A percentile compares a stretch with the other conserved stretches of the same genome.
phyloP scores from a whole-genome alignment of 441 rosid species.

The Corymbia citriodora region DNA sequence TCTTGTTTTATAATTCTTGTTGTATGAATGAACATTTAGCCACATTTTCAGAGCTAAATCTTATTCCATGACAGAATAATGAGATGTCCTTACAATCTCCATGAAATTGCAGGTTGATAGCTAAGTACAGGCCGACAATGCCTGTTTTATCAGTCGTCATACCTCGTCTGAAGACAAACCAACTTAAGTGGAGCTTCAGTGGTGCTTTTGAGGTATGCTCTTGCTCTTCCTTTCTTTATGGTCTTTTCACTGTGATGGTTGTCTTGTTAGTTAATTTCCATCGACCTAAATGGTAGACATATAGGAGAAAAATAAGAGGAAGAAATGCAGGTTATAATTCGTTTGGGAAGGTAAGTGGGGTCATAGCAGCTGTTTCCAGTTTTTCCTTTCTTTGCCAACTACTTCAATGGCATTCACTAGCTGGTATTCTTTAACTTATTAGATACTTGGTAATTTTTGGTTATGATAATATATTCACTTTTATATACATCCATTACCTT shows the following conservation, averaged over 20 bases:
- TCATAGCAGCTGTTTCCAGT: neutral
- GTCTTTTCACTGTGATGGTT: neutral
- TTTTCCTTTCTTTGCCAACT: neutral
- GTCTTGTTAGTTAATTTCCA: neutral
- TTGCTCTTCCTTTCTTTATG: neutral
- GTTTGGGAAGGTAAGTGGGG: neutral
- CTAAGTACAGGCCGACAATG: slow-evolving; percentile 14
- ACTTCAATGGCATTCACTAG: neutral
- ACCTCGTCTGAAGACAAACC: slow-evolving; percentile 16
- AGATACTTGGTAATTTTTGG: neutral
- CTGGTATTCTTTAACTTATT: neutral
- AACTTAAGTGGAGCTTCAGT: slow-evolving; percentile 15
- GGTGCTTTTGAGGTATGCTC: slow-evolving; percentile 12
- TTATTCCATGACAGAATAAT: neutral
- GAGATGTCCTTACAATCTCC: neutral
- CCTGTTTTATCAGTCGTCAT: slow-evolving; percentile 12
- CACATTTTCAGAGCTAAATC: neutral
- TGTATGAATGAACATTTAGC: neutral
- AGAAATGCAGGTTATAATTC: neutral
- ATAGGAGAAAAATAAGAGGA: neutral
- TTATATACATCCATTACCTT: neutral
- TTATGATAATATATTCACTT: neutral
- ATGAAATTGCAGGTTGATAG: slow-evolving; percentile 6
- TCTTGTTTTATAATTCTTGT: neutral
- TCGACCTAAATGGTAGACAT: neutral